These are phyloP conservation scores for Lasiodiplodia hormozganensis DNA, from an alignment of 2,329 filamentous ascomycete species.

Conservation along the genomic window DNA sequence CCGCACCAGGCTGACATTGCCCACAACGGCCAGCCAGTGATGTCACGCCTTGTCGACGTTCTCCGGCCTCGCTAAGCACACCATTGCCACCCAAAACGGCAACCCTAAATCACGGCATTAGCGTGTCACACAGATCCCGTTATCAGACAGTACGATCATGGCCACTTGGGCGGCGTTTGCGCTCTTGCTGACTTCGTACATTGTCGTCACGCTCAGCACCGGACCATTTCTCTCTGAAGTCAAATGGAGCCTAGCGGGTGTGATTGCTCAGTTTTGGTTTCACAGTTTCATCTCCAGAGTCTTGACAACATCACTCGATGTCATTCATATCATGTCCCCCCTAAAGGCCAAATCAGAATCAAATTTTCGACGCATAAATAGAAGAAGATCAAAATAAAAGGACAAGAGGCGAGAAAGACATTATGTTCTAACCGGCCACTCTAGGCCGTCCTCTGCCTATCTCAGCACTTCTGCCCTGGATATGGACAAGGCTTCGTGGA, in stretches of 20 bases:
- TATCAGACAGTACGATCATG: no score
- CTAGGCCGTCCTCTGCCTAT: not conserved
- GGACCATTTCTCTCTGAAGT: no score
- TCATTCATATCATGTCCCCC: no score
- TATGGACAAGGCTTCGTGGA: not conserved
- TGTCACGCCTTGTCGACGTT: slow-evolving; percentile 13
- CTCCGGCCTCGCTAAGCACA: not conserved
- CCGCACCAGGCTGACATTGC: slow-evolving; percentile 9
- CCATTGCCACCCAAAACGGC: not conserved
- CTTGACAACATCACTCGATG: no score
- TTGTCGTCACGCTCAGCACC: no score
- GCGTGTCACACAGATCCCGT: no score
- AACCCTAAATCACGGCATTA: not conserved
- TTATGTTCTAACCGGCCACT: not conserved
- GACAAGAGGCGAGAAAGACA: not conserved
- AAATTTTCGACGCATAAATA: not conserved
- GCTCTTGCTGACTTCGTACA: no score
- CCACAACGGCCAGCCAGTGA: slow-evolving; percentile 2
- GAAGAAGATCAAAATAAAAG: not conserved
- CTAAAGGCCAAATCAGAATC: not conserved
- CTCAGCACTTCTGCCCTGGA: slow-evolving; percentile 7
- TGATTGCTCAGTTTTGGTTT: no score
- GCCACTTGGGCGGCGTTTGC: no score
- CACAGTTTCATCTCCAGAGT: no score
- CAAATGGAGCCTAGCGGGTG: no score